Evolutionary conservation across 2,329 filamentous ascomycete genomes (phyloP).

Genomic region (Stromatinia cepivora): DNA sequence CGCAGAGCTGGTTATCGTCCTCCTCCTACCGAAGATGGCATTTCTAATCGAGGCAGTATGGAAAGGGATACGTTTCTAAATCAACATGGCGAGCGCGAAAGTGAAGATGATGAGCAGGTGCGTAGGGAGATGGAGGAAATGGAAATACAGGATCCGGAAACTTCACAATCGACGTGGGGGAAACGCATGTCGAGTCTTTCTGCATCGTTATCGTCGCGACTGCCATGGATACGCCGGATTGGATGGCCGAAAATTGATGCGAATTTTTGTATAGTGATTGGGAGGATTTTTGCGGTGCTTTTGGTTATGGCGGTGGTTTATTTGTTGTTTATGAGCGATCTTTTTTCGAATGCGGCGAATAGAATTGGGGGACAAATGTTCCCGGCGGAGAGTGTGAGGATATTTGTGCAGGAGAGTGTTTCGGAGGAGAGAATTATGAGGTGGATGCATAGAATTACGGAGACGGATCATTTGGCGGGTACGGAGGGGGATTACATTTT

Average conservation of each 20-base stretch:
- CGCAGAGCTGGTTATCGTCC: conserved; percentile 66
- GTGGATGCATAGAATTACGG: conserved; percentile 74
- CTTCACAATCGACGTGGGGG: conserved; percentile 41
- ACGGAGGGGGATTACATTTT: conserved; percentile 88
- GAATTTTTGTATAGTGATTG: conserved; percentile 60
- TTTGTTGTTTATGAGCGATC: conserved; percentile 79
- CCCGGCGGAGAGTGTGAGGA: conserved; percentile 78
- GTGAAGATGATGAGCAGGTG: conserved; percentile 60
- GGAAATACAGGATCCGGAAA: conserved; percentile 73
- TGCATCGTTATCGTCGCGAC: conserved; percentile 36
- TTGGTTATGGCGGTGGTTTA: conserved; percentile 79
- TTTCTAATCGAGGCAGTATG: conserved; percentile 42
- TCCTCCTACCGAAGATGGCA: conserved; percentile 78
- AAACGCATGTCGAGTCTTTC: conserved; percentile 43
- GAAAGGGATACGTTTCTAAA: conserved; percentile 48
- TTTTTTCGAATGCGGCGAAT: conserved; percentile 67
- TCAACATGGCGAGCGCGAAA: conserved; percentile 50
- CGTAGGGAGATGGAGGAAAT: conserved; percentile 85
- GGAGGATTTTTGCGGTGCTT: conserved; percentile 71
- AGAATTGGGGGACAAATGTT: conserved; percentile 70
- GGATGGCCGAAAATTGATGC: conserved; percentile 40
- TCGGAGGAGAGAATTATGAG: conserved; percentile 69
- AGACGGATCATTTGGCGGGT: conserved; percentile 88
- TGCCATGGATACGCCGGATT: conserved; percentile 39
- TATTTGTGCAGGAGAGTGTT: conserved; percentile 71